phyloP scores from a whole-genome alignment of 176 grass and related monocot species.

The Juncus inflexus region DNA sequence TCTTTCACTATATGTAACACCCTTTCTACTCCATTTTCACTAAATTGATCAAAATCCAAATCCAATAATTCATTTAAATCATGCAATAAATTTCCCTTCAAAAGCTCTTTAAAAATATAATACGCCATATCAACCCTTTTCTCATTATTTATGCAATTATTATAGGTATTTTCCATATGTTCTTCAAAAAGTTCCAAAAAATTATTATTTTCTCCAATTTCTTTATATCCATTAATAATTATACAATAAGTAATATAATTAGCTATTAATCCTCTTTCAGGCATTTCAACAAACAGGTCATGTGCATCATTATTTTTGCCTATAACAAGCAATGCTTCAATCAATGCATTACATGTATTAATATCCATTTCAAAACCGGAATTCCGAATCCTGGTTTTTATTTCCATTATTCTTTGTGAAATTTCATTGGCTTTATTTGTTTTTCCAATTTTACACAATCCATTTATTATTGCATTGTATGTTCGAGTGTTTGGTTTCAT shows the following conservation, averaged over 20 bases:
- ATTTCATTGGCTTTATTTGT: slow-evolving; percentile 52
- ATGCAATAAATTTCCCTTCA: slow-evolving; percentile 37
- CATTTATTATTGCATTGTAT: slow-evolving; percentile 68
- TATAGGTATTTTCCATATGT: slow-evolving; percentile 46
- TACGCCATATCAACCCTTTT: slow-evolving; percentile 44
- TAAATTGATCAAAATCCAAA: slow-evolving; percentile 52
- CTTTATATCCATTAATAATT: slow-evolving; percentile 54
- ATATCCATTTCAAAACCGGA: slow-evolving; percentile 52
- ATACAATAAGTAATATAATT: slow-evolving; percentile 66
- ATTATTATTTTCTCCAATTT: slow-evolving; percentile 50
- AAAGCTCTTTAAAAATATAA: slow-evolving; percentile 55
- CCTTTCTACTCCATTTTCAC: slow-evolving; percentile 43
- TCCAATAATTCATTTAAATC: slow-evolving; percentile 43
- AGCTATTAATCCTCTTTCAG: slow-evolving; percentile 50
- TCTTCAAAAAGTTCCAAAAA: slow-evolving; percentile 57
- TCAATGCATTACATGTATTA: slow-evolving; percentile 72
- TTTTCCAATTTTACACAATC: slow-evolving; percentile 65
- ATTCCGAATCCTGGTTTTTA: slow-evolving; percentile 50
- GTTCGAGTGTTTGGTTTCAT: slow-evolving; percentile 40
- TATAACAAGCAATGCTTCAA: slow-evolving; percentile 68
- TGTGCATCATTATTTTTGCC: slow-evolving; percentile 63
- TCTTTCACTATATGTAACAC: slow-evolving; percentile 56
- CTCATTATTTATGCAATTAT: slow-evolving; percentile 47
- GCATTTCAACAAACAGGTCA: slow-evolving; percentile 66
- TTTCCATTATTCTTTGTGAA: slow-evolving; percentile 45